Base-by-base conservation (phyloP, 2,329 filamentous ascomycete species). In the Raffaelea arxii region DNA sequence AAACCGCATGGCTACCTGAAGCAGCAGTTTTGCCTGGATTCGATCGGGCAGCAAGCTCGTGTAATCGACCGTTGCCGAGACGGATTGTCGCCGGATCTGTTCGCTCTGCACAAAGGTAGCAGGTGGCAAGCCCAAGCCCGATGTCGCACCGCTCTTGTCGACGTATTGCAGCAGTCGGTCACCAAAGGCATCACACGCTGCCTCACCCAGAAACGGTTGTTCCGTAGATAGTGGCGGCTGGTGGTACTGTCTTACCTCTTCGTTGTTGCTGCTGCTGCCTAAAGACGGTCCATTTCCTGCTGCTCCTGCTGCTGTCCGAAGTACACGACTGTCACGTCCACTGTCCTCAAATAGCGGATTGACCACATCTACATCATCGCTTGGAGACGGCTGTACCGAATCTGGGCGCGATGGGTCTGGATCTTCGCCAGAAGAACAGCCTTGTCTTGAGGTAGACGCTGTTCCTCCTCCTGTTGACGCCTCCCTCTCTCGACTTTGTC, bases 41-140 rank as follows among this genome's bases (percentile, higher is more conserved):
- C 42, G 42, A 30, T 36, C 42, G 25, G 42, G 42, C 6, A 44
- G 32, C n/a, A n/a, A n/a, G n/a, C n/a, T n/a, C n/a, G n/a, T n/a
- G n/a, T n/a, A n/a, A n/a, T n/a, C n/a, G n/a, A n/a, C n/a, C n/a
- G n/a, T n/a, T 16, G 6, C 18, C 42, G n/a, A 23, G 22, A 6
- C n/a, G 27, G 19, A 21, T 21, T 38, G 36, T 11, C 10, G 36
- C 18, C 5, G 5, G n/a, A 6, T 10, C 18, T 10, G 19, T 9
- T 18, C 19, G 35, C 16, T 37, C 18, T 11, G 9, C 36, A 6
- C 18, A 38, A 6, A 38, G 18, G 23, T 21, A 10, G 6, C 5
- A 21, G 10, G 14, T 6, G 18, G 27, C 14, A 23, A 4, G 12
- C 19, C 6, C 2, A 16, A n/a, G 41, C 18, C 16, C n/a, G 16